These are phyloP conservation scores for Suillus lakei DNA, from an alignment of 768 basidiomycete genomes.

Conservation along the genomic window DNA sequence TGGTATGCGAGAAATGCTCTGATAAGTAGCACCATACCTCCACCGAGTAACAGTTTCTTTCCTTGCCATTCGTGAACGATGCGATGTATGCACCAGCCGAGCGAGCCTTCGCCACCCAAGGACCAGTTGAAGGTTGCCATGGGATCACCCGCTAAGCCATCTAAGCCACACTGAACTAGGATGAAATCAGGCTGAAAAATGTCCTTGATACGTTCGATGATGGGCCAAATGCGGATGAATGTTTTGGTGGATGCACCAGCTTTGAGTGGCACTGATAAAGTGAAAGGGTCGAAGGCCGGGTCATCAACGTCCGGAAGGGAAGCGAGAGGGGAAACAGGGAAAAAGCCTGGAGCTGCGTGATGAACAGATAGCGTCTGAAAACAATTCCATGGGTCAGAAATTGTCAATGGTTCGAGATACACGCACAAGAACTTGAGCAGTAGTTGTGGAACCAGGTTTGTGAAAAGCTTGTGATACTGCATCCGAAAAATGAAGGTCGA, in stretches of 20 bases:
- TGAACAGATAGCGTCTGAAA: slow-evolving; percentile 84
- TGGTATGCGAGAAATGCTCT: slow-evolving; percentile 8
- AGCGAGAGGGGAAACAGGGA: slow-evolving; percentile 64
- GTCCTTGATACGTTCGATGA: slow-evolving; percentile 62
- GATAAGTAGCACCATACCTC: slow-evolving; percentile 50
- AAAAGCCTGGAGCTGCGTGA: slow-evolving; percentile 83
- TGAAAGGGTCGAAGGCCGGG: slow-evolving; percentile 55
- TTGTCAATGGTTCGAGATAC: not conserved
- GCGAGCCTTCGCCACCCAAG: slow-evolving; percentile 58
- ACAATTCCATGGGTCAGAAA: not conserved
- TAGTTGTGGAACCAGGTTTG: slow-evolving; percentile 38
- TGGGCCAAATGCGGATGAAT: slow-evolving; percentile 64
- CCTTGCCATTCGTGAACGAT: slow-evolving; percentile 60
- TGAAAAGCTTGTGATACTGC: slow-evolving; percentile 82
- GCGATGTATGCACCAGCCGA: slow-evolving; percentile 69
- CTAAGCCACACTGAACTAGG: slow-evolving; percentile 86
- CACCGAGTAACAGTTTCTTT: slow-evolving; percentile 74
- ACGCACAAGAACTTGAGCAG: slow-evolving; percentile 54
- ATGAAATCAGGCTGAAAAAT: slow-evolving; percentile 78
- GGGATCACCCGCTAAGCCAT: slow-evolving; percentile 86
- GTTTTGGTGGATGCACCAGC: slow-evolving; percentile 72
- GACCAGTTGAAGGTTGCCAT: slow-evolving; percentile 77
- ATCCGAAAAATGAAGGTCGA: slow-evolving; percentile 93
- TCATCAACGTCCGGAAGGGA: slow-evolving; percentile 46
- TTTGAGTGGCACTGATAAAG: slow-evolving; percentile 79